phyloP scores from a whole-genome alignment of 331 rosid genomes.

The Arachis monticola region DNA sequence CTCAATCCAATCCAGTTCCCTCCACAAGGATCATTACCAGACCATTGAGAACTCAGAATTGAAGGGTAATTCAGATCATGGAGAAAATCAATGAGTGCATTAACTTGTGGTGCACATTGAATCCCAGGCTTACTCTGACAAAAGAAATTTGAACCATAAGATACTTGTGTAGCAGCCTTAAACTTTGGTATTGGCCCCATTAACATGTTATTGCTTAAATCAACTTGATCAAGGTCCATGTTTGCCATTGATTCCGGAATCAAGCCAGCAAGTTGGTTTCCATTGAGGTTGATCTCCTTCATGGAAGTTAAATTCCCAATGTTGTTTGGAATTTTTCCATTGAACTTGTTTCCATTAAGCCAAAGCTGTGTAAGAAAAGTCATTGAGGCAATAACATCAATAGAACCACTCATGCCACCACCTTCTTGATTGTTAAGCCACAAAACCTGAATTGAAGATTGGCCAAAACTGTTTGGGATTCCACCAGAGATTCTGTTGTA shows the following conservation, averaged over 20 bases:
- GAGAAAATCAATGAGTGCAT: constrained; percentile 64
- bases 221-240: constrained; percentile 61
- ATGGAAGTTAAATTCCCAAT: constrained; percentile 63
- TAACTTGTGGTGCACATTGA: constrained; percentile 63
- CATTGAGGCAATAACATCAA: constrained; percentile 70
- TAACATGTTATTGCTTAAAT: constrained; percentile 63
- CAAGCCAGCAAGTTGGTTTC: constrained; percentile 70
- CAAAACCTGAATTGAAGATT: constrained; percentile 60
- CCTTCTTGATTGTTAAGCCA: constrained; percentile 77
- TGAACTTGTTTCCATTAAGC: constrained; percentile 82
- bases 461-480: constrained; percentile 60
- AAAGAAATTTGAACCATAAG: constrained; percentile 57
- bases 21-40: constrained; percentile 71
- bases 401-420: constrained; percentile 61
- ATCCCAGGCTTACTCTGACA: constrained; percentile 68
- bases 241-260: constrained; percentile 64
- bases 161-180: constrained; percentile 47
- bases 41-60: constrained; percentile 60
- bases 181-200: constrained; percentile 79
- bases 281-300: constrained; percentile 68
- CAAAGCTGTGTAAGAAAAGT: constrained; percentile 59
- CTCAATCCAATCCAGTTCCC: constrained; percentile 68
- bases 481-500: constrained; percentile 53
- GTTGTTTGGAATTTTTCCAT: constrained; percentile 62
- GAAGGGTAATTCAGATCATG: constrained; percentile 58